Conservation (phyloP, 2,329 filamentous ascomycete genomes). For the Fusarium setosum region DNA sequence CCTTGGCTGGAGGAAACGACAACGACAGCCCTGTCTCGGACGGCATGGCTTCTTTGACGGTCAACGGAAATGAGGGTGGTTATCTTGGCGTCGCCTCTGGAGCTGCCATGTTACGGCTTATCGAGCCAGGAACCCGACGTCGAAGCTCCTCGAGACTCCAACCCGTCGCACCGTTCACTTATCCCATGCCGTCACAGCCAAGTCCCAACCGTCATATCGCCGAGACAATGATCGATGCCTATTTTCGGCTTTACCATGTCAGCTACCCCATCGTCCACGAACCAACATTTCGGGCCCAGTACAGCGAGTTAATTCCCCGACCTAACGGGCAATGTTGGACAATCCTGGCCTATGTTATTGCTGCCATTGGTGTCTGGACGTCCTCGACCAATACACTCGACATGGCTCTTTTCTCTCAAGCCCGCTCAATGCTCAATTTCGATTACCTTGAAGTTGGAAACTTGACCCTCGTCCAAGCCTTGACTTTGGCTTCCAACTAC, state of each 20-base stretch:
- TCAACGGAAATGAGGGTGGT: slow-evolving; percentile 52
- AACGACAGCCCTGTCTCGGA: slow-evolving; percentile 48
- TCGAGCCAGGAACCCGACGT: slow-evolving; percentile 46
- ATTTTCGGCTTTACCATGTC: slow-evolving; percentile 57
- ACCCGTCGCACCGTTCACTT: slow-evolving; percentile 4
- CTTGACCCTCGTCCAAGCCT: slow-evolving; percentile 56
- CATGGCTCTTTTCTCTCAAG: slow-evolving; percentile 44
- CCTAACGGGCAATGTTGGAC: slow-evolving; percentile 47
- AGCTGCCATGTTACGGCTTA: slow-evolving; percentile 54
- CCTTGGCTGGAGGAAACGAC: slow-evolving; percentile 20
- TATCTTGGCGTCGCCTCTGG: slow-evolving; percentile 60
- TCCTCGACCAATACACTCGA: slow-evolving; percentile 39
- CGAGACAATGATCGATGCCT: slow-evolving; percentile 47
- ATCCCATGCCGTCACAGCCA: slow-evolving; percentile 41
- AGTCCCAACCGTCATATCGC: slow-evolving; percentile 48
- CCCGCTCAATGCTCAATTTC: slow-evolving; percentile 51
- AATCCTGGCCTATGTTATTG: slow-evolving; percentile 48
- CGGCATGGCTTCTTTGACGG: slow-evolving; percentile 52
- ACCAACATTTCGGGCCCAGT: slow-evolving; percentile 54
- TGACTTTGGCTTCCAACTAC: slow-evolving; percentile 60
- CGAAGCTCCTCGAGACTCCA: slow-evolving; percentile 33
- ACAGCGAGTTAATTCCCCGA: slow-evolving; percentile 47
- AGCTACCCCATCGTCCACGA: slow-evolving; percentile 61
- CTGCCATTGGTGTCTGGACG: slow-evolving; percentile 52
- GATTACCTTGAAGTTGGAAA: slow-evolving; percentile 58